A percentile compares a stretch with the other conserved stretches of the same genome.
These are phyloP conservation scores for Zygosaccharomyces bailii DNA, from an alignment of 805 yeast genomes.

Conservation along the genomic window DNA sequence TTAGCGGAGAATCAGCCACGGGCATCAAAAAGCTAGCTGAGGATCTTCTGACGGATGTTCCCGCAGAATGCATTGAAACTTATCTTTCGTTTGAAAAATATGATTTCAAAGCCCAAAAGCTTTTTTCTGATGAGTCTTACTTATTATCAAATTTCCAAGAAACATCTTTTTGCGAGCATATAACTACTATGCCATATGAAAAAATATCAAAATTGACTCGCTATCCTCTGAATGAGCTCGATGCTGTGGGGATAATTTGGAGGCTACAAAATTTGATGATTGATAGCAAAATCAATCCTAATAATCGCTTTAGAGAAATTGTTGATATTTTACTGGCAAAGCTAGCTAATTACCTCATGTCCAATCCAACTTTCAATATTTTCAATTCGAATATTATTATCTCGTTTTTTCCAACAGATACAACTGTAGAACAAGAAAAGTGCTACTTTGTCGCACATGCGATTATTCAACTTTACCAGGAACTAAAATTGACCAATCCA, in stretches of 20 bases:
- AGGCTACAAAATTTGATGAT: slow-evolving; percentile 38
- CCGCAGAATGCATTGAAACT: slow-evolving; percentile 7
- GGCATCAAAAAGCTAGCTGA: slow-evolving; percentile 18
- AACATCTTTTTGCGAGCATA: slow-evolving; percentile 36
- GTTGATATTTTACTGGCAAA: slow-evolving; percentile 42
- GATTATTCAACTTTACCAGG: slow-evolving; percentile 39
- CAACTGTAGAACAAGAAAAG: slow-evolving; percentile 2
- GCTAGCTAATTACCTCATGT: slow-evolving; percentile 41
- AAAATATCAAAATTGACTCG: slow-evolving; percentile 32
- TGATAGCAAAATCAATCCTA: slow-evolving; percentile 23
- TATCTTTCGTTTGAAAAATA: slow-evolving; percentile 26
- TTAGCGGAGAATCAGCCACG: slow-evolving; percentile 57
- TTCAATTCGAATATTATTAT: slow-evolving; percentile 6
- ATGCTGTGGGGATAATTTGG: slow-evolving; percentile 44
- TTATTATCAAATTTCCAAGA: slow-evolving; percentile 20
- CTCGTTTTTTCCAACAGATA: slow-evolving; percentile 8
- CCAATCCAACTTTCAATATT: slow-evolving; percentile 10
- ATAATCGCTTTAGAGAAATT: slow-evolving; percentile 24
- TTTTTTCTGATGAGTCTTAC: slow-evolving; percentile 16
- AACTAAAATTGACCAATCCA: slow-evolving; percentile 18
- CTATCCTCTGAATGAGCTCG: slow-evolving; percentile 45
- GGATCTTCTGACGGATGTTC: slow-evolving; percentile 10
- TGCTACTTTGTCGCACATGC: slow-evolving; percentile 33
- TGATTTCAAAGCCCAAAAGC: slow-evolving; percentile 13
- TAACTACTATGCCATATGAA: slow-evolving; percentile 34